Evolutionary conservation across 2,329 filamentous ascomycete genomes (phyloP), one percentile per base, ranked within the genome.

Genomic region (Xylaria sp.): DNA sequence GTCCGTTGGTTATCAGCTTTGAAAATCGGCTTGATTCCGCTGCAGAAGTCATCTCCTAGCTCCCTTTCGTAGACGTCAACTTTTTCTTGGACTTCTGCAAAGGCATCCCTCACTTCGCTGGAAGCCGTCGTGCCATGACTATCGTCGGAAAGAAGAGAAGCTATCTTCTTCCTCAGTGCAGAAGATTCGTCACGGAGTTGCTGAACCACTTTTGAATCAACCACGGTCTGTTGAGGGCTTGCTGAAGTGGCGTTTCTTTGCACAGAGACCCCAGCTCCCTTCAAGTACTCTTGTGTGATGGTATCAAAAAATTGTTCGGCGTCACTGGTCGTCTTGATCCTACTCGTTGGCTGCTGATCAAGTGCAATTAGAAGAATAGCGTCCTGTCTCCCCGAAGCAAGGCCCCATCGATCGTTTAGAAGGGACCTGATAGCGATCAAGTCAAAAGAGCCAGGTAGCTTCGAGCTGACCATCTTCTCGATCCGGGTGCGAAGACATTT

Each of bases 381-480:
- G 13, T 61, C 58, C 51, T 61, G 58, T 21, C 58, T 52, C 6
- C 58, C 58, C 11, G 58, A 54, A 38, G 58, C 58, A 13, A 61
- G 58, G 5, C 52, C 55, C 58, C 58, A 61, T 54, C 54, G 59
- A 17, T 61, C 53, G 11, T 17, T 46, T 2, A 61, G 40, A 17
- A 59, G 52, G 5, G 58, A 52, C 39, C 50, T 56, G 7, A 45
- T 43, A 4, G 58, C 44, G 17, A 61, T 59, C 11, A 58, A 40
- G 19, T 61, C 58, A 24, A 61, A 59, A 9, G 58, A 61, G 11
- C 58, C 58, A 34, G 58, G 58, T 56, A 61, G 59, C 21, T 61
- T 61, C 3, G 58, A 56, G n/a, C 52, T 52, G 17, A 61, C 26
- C 51, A 63, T 57, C 44, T 64, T 64, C 18, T 61, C 62, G 13